Percentiles rank a stretch among this genome's conserved stretches.
These are phyloP conservation scores for Fraxinus platypoda DNA, from an alignment of 305 asterid species.

Conservation along the genomic window DNA sequence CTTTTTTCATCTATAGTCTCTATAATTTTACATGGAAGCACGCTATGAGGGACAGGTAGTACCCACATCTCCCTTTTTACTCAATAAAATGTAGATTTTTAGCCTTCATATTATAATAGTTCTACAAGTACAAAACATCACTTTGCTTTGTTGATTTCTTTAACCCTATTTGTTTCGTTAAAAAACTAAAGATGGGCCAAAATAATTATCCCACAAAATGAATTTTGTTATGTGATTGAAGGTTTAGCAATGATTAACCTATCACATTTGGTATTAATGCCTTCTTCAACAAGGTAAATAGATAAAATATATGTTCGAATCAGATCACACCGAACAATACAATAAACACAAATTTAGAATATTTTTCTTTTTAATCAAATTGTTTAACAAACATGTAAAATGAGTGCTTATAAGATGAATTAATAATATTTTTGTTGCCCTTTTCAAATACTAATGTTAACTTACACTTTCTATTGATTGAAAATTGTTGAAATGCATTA, in stretches of 20 bases:
- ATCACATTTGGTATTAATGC: background rate
- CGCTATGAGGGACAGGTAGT: background rate
- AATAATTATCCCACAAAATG: background rate
- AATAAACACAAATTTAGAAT: background rate
- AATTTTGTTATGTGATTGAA: background rate
- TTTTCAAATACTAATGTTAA: background rate
- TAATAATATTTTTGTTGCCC: background rate
- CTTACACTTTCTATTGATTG: too few relatives aligned
- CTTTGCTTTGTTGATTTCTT: background rate
- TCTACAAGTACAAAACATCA: background rate
- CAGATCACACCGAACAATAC: background rate
- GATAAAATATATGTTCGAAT: background rate
- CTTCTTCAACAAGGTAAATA: background rate
- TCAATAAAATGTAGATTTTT: background rate
- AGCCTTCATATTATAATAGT: background rate
- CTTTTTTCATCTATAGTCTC: background rate
- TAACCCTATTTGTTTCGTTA: background rate
- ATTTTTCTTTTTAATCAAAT: background rate
- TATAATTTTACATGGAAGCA: conserved; percentile 9
- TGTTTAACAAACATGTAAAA: background rate
- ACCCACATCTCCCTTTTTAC: background rate
- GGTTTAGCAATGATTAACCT: background rate
- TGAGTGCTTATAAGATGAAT: background rate
- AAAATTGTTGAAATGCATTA: too few relatives aligned
- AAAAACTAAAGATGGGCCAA: background rate